Conservation (phyloP, 1,139 yeast species). For the Chernovozyma sophiae-reginae region DNA sequence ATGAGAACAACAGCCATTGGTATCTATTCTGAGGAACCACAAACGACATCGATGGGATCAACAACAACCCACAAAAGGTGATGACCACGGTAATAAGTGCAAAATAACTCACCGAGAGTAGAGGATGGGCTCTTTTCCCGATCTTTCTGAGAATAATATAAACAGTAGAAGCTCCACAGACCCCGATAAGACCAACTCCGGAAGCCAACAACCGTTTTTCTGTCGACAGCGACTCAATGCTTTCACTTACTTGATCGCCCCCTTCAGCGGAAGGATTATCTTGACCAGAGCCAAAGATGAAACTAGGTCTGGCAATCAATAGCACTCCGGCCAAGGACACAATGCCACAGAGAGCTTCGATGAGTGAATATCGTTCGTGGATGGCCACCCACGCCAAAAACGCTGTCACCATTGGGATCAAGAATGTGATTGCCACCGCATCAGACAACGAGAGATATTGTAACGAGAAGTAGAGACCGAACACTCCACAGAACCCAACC, state of each 20-base stretch:
- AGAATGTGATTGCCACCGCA: slow-evolving; percentile 75
- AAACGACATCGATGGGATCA: slow-evolving; percentile 57
- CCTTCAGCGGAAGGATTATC: slow-evolving; percentile 14
- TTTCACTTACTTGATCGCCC: slow-evolving; percentile 13
- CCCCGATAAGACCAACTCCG: slow-evolving; percentile 62
- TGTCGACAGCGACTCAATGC: slow-evolving; percentile 37
- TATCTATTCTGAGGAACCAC: slow-evolving; percentile 52
- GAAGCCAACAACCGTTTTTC: slow-evolving; percentile 54
- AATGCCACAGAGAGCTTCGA: slow-evolving; percentile 68
- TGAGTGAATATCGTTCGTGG: slow-evolving; percentile 60
- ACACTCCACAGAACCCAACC: slow-evolving; percentile 77
- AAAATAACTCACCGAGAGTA: slow-evolving; percentile 73
- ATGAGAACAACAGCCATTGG: slow-evolving; percentile 63
- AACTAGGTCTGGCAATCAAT: slow-evolving; percentile 78
- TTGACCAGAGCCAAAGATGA: slow-evolving; percentile 50
- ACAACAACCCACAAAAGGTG: slow-evolving; percentile 50
- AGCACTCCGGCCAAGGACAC: slow-evolving; percentile 73
- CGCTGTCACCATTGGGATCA: slow-evolving; percentile 76
- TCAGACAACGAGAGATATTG: slow-evolving; percentile 69
- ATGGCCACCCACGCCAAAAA: slow-evolving; percentile 66
- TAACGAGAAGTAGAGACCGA: slow-evolving; percentile 70
- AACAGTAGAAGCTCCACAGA: slow-evolving; percentile 66
- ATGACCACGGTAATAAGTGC: slow-evolving; percentile 58
- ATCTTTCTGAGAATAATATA: slow-evolving; percentile 70
- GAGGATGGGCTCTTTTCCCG: slow-evolving; percentile 75